phyloP scores from a whole-genome alignment of 345 rosid genomes.

The Eutrema japonicum region DNA sequence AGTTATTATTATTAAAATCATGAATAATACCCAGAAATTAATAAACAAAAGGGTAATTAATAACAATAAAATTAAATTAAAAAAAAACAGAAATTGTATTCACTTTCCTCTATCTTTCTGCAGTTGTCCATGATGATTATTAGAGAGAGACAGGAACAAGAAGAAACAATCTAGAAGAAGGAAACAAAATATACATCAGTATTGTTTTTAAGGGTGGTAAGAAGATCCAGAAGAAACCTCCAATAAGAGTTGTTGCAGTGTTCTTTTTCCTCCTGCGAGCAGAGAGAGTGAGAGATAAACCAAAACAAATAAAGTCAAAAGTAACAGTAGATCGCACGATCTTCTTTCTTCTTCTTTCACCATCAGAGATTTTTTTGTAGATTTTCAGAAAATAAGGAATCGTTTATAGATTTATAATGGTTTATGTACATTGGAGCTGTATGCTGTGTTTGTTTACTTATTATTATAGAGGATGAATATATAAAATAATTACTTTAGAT shows the following conservation, averaged over 20 bases:
- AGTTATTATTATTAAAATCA: conserved; percentile 30
- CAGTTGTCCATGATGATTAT: conserved; percentile 41
- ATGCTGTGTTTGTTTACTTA: neutral
- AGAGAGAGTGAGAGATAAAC: conserved; percentile 9
- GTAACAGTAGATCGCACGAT: conserved; percentile 29
- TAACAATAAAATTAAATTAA: neutral
- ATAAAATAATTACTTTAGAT: too few relatives aligned
- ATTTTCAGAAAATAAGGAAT: neutral
- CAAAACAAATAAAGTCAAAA: conserved; percentile 11
- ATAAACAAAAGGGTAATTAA: neutral
- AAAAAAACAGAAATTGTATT: neutral
- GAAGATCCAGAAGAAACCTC: conserved; percentile 26
- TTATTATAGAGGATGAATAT: neutral
- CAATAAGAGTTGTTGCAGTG: too few relatives aligned
- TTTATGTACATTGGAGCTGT: conserved; percentile 24
- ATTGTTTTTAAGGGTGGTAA: conserved; percentile 7
- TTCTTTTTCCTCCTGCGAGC: conserved; percentile 28
- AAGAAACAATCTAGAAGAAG: conserved; percentile 39
- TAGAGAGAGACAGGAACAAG: conserved; percentile 46
- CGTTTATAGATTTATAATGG: neutral
- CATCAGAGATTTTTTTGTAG: conserved; percentile 15
- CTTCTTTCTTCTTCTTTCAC: conserved; percentile 25
- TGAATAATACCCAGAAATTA: neutral
- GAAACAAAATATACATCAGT: conserved; percentile 20
- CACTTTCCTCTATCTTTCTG: conserved; percentile 45